phyloP scores from a whole-genome alignment of 2,329 filamentous ascomycete species.

The Aspergillus ruber region DNA sequence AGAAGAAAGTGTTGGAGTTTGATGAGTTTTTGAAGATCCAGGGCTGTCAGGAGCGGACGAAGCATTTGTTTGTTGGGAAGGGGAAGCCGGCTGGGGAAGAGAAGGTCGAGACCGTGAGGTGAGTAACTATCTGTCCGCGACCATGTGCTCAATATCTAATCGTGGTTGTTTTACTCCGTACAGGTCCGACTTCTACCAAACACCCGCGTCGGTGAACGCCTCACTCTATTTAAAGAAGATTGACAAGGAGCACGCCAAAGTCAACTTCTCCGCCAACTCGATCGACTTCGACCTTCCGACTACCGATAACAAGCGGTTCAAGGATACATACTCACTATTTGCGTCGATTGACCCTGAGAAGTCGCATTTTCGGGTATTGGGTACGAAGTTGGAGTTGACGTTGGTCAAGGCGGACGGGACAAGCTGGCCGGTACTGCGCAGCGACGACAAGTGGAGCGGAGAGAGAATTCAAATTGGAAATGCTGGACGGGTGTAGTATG shows the following conservation, averaged over 20 bases:
- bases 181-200: conserved; percentile 93
- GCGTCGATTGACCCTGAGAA: conserved; percentile 68
- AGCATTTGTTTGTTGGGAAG: conserved; percentile 76
- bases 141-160: not conserved
- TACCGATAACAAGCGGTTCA: conserved; percentile 76
- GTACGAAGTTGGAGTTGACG: conserved; percentile 80
- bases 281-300: conserved; percentile 80
- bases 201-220: conserved; percentile 72
- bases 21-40: conserved; percentile 96
- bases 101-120: conserved; percentile 70
- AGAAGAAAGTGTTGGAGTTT: conserved; percentile 89
- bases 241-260: conserved; percentile 67
- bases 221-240: conserved; percentile 98
- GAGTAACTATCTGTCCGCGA: conserved; percentile 21
- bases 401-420: conserved; percentile 66
- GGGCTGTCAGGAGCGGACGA: conserved; percentile 75
- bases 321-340: conserved; percentile 66
- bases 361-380: conserved; percentile 73
- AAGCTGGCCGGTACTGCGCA: conserved; percentile 79
- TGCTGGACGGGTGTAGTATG: conserved; percentile 54
- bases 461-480: conserved; percentile 87
- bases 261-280: conserved; percentile 59
- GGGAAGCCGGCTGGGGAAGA: conserved; percentile 66
- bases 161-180: conserved; percentile 1
- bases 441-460: conserved; percentile 64